Evolutionary conservation across 1,284 basidiomycete species (phyloP).

Genomic region (Agroathelia rolfsii): DNA sequence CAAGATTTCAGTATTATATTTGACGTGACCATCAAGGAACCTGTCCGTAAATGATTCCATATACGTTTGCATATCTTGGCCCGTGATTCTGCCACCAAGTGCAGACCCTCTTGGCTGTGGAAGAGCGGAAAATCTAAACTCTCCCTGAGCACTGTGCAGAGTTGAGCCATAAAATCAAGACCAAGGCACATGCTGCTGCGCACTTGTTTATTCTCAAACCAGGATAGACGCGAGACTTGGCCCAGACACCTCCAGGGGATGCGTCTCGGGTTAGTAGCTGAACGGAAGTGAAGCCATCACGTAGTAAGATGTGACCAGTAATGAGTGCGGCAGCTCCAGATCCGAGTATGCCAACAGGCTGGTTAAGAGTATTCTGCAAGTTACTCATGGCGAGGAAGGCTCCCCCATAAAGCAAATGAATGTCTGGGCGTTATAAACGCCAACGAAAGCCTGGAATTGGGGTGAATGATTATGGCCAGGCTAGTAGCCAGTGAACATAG

Average conservation of each 20-base stretch:
- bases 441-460: no score
- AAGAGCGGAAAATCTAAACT: slow-evolving; percentile 43
- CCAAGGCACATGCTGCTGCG: no score
- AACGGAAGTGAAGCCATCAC: slow-evolving; percentile 45
- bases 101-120: slow-evolving; percentile 18
- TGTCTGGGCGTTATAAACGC: no score
- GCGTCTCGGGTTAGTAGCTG: slow-evolving; percentile 43
- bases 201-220: slow-evolving; percentile 48
- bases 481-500: no score
- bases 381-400: no score
- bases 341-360: slow-evolving; percentile 41
- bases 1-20: slow-evolving; percentile 35
- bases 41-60: slow-evolving; percentile 38
- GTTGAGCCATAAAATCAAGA: no score
- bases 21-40: slow-evolving; percentile 35
- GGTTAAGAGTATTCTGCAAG: no score
- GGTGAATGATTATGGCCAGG: no score
- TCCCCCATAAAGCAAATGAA: no score
- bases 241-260: slow-evolving; percentile 46
- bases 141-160: slow-evolving; percentile 42
- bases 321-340: slow-evolving; percentile 48
- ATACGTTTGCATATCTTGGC: slow-evolving; percentile 40
- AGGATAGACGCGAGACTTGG: slow-evolving; percentile 39
- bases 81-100: slow-evolving; percentile 36
- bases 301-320: slow-evolving; percentile 41